Base-by-base conservation (phyloP, 768 basidiomycete species). In the Lactarius hatsudake region DNA sequence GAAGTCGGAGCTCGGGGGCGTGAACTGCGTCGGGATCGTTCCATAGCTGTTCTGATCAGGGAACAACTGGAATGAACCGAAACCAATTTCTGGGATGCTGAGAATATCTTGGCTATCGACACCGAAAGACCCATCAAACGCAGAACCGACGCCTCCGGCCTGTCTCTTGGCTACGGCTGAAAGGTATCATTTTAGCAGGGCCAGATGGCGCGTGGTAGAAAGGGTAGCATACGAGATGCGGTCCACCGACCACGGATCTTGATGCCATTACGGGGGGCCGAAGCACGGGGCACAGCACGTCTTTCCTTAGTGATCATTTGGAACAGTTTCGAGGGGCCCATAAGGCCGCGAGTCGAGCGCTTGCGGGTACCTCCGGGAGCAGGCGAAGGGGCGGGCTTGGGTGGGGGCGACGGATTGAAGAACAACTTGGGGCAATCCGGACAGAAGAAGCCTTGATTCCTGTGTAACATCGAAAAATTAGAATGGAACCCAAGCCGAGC, bases 41-140 rank as follows among this genome's bases (percentile, higher is more conserved):
- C 32, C 64, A 71, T 79, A 79, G 55, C 66, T 66, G 55, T 72
- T 71, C 71, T 79, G 78, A 62, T 80, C 79, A 13, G 79, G 79
- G 72, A 78, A 77, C 55, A 78, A 59, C 72, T 79, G 79, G 75
- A 80, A 79, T 48, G 78, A 74, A 45, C 72, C 74, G 51, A 78
- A 78, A 63, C 75, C 78, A 61, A 80, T 77, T 36, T 62, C 60
- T n/a, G 76, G 76, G 57, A 70, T 71, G 64, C 71, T 74, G 13
- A 75, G 28, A 66, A 80, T 77, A 58, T 80, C 79, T 68, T 79
- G 74, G 1, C 75, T 74, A 68, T 80, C 79, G 13, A 80, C 77
- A 26, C 78, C 78, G 40, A 71, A 73, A 1, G 72, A 73, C 30
- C 79, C 79, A 61, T 79, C 76, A 61, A 78, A 78, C 7, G 78